Evolutionary conservation across 495 filamentous ascomycete genomes (phyloP).

Genomic region (Talaromyces wortmannii): DNA sequence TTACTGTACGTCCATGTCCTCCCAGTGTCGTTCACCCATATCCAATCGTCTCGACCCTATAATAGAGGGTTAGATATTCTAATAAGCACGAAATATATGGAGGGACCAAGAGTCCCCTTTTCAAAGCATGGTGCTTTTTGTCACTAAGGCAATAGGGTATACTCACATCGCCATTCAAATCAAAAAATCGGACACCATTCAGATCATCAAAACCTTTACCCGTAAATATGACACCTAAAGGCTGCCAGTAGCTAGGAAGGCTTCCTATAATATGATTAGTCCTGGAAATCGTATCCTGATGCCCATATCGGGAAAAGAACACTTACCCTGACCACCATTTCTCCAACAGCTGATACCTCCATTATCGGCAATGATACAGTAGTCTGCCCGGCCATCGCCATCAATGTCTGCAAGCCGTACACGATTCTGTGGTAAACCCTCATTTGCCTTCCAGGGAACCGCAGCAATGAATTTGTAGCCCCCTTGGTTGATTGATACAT

Average conservation of each 20-base stretch:
- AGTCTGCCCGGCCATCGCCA: constrained; percentile 21
- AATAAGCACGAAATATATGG: no score
- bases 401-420: constrained; percentile 18
- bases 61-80: background rate
- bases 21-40: constrained; percentile 18
- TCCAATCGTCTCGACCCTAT: constrained; percentile 15
- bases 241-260: constrained; percentile 17
- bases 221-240: constrained; percentile 6
- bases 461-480: background rate
- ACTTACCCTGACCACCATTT: constrained; percentile 3
- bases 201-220: constrained; percentile 10
- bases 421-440: background rate
- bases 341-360: background rate
- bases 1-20: constrained; percentile 15
- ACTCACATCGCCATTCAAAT: background rate
- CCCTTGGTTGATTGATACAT: constrained; percentile 11
- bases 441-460: background rate
- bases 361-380: constrained; percentile 2
- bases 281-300: no score
- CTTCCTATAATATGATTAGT: background rate
- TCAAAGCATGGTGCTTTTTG: no score
- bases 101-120: no score
- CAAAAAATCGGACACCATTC: background rate
- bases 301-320: constrained; percentile 12
- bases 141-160: background rate